These are phyloP conservation scores for Piloderma croceum DNA, from an alignment of 768 basidiomycete species.

Conservation along the genomic window DNA sequence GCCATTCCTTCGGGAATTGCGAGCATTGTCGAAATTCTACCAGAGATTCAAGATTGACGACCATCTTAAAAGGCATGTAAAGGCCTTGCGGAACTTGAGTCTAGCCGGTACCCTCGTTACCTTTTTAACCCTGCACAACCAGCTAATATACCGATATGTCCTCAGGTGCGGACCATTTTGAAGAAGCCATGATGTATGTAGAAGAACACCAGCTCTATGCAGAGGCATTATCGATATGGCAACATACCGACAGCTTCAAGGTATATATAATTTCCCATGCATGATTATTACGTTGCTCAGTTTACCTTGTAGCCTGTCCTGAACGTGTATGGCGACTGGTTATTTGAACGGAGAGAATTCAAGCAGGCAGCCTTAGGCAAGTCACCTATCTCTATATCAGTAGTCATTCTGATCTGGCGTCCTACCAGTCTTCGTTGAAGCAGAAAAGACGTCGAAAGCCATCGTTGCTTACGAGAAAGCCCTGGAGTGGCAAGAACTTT, in stretches of 20 bases:
- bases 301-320: slow-evolving; percentile 48
- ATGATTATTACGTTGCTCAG: neutral
- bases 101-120: slow-evolving; percentile 53
- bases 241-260: slow-evolving; percentile 52
- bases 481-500: slow-evolving; percentile 87
- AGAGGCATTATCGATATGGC: slow-evolving; percentile 71
- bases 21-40: slow-evolving; percentile 71
- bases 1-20: slow-evolving; percentile 89
- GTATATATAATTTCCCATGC: slow-evolving; percentile 32
- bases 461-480: slow-evolving; percentile 86
- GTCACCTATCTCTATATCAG: slow-evolving; percentile 9
- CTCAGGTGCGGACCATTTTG: slow-evolving; percentile 63
- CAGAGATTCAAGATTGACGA: slow-evolving; percentile 92
- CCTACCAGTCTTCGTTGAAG: slow-evolving; percentile 65
- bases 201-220: slow-evolving; percentile 74
- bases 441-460: slow-evolving; percentile 58
- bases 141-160: neutral
- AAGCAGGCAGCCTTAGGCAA: slow-evolving; percentile 76
- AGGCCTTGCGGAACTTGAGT: slow-evolving; percentile 69
- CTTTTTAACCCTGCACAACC: neutral
- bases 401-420: neutral
- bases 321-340: slow-evolving; percentile 77
- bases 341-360: slow-evolving; percentile 83
- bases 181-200: slow-evolving; percentile 75
- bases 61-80: slow-evolving; percentile 70